Evolutionary conservation across 2,329 filamentous ascomycete species (phyloP).

Genomic region (Chaetomium globosum): DNA sequence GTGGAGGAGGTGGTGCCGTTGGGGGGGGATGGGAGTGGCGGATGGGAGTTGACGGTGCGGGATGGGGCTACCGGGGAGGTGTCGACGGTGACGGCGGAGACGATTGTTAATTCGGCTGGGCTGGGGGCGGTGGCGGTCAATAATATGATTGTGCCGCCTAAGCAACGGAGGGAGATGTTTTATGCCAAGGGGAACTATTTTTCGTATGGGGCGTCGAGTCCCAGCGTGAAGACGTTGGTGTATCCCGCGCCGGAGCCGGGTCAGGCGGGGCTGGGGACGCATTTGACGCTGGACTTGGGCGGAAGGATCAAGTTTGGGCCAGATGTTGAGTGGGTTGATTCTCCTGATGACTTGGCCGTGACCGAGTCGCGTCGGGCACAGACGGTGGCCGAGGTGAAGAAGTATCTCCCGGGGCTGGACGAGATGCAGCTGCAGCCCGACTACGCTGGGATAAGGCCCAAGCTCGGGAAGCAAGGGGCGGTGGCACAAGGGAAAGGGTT

Average conservation of each 20-base stretch:
- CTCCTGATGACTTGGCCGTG: conserved; percentile 69
- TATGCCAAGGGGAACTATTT: conserved; percentile 98
- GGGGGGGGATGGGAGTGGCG: conserved; percentile 51
- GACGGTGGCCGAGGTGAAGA: conserved; percentile 73
- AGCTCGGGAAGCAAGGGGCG: conserved; percentile 64
- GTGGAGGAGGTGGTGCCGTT: conserved; percentile 64
- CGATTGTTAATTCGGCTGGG: conserved; percentile 82
- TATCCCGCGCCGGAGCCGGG: conserved; percentile 87
- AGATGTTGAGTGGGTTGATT: conserved; percentile 89
- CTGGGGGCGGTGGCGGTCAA: conserved; percentile 74
- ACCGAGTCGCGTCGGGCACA: conserved; percentile 63
- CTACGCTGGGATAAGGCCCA: conserved; percentile 90
- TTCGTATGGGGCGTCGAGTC: conserved; percentile 69
- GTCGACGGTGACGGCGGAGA: conserved; percentile 69
- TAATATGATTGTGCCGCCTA: conserved; percentile 74
- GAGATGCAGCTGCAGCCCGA: conserved; percentile 69
- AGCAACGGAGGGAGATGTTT: conserved; percentile 62
- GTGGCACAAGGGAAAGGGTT: conserved; percentile 69
- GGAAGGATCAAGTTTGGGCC: conserved; percentile 89
- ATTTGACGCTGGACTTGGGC: conserved; percentile 85
- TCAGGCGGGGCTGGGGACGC: conserved; percentile 83
- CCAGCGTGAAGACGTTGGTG: conserved; percentile 70
- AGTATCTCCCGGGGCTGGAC: conserved; percentile 77
- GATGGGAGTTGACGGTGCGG: conserved; percentile 69
- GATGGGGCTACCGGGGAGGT: conserved; percentile 52